Base-by-base conservation (phyloP, 139 green algal species). In the Zygnema circumcarinatum region DNA sequence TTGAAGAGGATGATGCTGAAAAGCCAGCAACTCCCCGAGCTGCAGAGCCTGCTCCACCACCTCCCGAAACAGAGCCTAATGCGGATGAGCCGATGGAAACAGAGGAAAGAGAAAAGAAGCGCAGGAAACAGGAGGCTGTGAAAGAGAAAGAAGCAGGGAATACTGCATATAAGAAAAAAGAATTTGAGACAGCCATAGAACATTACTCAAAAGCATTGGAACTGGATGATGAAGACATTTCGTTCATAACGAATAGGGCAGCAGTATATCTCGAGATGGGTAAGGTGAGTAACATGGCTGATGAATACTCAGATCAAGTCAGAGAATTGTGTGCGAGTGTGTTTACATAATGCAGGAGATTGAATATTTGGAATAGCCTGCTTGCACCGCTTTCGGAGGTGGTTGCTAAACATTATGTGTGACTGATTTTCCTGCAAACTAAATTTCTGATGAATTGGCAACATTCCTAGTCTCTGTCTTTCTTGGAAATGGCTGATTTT, bases 191-290 rank as follows among this genome's bases (percentile, higher is more conserved):
- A 74, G 96, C 96, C 25, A 91, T 99, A 0, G 38, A 81, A 35
- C 94, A 97, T 85, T 99, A 99, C 90, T 94, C 94, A 88, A 92
- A 90, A 39, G 97, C 97, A 1, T 74, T 97, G 0, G 96, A 98
- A 85, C 92, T 98, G 80, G 94, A 96, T 85, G 93, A 96, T 76
- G 73, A 90, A 0, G 97, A 99, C 90, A 94, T 98, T 38, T 96
- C 96, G 0, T 98, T 97, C 93, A 88, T 98, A 31, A 98, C 96
- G 68, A 99, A 99, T 94, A 93, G 94, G 69, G 96, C 96, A 7
- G 97, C 97, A 21, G 97, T 97, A 54, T 95, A 96, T 86, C 96
- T 98, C 56, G 97, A 99, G 93, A 95, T 94, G 92, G 95, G 93
- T 11, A 91, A 96, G 73, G 87, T 91, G 72, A 75, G 87, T 16